Conservation (phyloP, 495 filamentous ascomycete genomes). For the Copromyces sp. region DNA sequence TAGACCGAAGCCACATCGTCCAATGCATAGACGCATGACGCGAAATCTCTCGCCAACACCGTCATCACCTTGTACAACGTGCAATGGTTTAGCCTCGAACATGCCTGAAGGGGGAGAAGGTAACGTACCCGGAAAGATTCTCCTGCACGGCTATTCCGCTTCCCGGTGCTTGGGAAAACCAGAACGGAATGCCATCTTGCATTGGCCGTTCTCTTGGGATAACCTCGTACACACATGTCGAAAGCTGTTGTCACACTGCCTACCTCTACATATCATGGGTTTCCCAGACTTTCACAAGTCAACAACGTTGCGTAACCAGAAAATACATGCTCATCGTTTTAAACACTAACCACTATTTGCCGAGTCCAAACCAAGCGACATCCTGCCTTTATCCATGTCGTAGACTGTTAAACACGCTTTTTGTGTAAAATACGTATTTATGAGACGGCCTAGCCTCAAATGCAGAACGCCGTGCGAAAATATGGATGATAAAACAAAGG, state of each 20-base stretch:
- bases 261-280: not conserved
- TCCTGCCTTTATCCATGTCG: not conserved
- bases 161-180: not conserved
- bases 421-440: slow-evolving; percentile 9
- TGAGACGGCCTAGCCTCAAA: slow-evolving; percentile 8
- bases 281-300: not conserved
- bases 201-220: not conserved
- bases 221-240: not conserved
- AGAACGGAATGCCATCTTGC: not conserved
- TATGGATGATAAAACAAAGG: not conserved
- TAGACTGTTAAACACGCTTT: not conserved
- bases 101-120: not conserved
- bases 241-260: not conserved
- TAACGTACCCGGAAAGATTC: not conserved
- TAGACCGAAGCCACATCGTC: not conserved
- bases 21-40: slow-evolving; percentile 27
- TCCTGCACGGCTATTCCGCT: not conserved
- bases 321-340: not conserved
- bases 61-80: not conserved
- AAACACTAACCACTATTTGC: not conserved
- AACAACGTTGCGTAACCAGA: not conserved
- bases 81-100: not conserved
- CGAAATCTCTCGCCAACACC: slow-evolving; percentile 19
- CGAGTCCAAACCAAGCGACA: not conserved
- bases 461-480: slow-evolving; percentile 8